Evolutionary conservation across 1,284 basidiomycete species (phyloP).

Genomic region (Marasmius fiardii): DNA sequence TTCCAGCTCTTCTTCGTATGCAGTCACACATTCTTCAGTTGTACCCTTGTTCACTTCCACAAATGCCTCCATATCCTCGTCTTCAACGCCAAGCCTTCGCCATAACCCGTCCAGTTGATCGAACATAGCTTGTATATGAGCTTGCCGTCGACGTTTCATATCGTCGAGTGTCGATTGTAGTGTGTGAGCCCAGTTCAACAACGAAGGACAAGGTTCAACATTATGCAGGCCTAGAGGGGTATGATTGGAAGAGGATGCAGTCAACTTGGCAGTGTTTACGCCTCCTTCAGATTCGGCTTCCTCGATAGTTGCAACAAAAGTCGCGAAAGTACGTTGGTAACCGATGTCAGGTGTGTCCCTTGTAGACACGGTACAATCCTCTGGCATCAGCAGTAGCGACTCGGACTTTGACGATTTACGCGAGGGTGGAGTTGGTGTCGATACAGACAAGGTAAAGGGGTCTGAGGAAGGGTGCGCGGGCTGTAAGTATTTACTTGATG

Average conservation of each 20-base stretch:
- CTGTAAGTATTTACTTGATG: slow-evolving; percentile 9
- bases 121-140: slow-evolving; percentile 81
- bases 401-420: slow-evolving; percentile 28
- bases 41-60: slow-evolving; percentile 78
- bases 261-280: slow-evolving; percentile 22
- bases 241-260: slow-evolving; percentile 14
- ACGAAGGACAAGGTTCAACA: slow-evolving; percentile 64
- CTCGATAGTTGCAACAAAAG: slow-evolving; percentile 59
- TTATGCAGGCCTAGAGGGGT: slow-evolving; percentile 44
- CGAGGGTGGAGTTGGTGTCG: slow-evolving; percentile 48
- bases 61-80: slow-evolving; percentile 76
- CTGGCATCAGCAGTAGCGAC: slow-evolving; percentile 27
- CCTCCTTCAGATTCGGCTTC: slow-evolving; percentile 52
- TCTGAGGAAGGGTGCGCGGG: slow-evolving; percentile 31
- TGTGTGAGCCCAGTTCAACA: slow-evolving; percentile 61
- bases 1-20: slow-evolving; percentile 89
- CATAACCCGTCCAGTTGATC: slow-evolving; percentile 83
- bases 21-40: slow-evolving; percentile 67
- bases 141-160: slow-evolving; percentile 65
- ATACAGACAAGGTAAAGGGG: slow-evolving; percentile 52
- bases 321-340: slow-evolving; percentile 58
- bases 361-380: slow-evolving; percentile 22
- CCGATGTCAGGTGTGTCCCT: slow-evolving; percentile 34
- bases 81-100: slow-evolving; percentile 71
- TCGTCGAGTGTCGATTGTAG: slow-evolving; percentile 63